A percentile compares a stretch with the other conserved stretches of the same genome.
phyloP scores from a whole-genome alignment of 345 rosid genomes.

The Bruguiera sexangula region DNA sequence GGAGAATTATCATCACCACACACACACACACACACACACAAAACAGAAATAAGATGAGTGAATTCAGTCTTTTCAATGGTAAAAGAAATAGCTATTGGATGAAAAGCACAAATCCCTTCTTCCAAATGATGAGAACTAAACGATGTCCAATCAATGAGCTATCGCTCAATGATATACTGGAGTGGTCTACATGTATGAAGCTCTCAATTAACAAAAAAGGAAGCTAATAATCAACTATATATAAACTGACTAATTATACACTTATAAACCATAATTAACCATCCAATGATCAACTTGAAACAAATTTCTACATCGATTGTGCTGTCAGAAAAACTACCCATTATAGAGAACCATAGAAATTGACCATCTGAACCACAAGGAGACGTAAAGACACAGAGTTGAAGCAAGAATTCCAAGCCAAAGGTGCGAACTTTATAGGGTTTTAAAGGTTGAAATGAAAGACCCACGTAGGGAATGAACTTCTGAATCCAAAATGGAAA shows the following conservation, averaged over 20 bases:
- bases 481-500: background rate
- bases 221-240: too few species aligned
- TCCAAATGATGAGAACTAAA: too few species aligned
- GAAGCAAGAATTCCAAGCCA: background rate
- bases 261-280: too few species aligned
- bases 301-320: background rate
- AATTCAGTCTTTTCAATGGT: background rate
- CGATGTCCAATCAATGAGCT: too few species aligned
- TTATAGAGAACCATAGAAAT: background rate
- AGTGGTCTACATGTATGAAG: too few species aligned
- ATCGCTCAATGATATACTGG: too few species aligned
- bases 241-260: too few species aligned
- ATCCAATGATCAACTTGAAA: background rate
- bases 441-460: background rate
- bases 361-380: background rate
- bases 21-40: background rate
- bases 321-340: conserved; percentile 8
- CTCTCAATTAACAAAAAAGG: too few species aligned
- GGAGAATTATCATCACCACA: background rate
- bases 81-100: too few species aligned
- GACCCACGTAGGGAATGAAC: background rate
- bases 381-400: background rate
- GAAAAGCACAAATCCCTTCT: too few species aligned
- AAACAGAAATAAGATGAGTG: background rate
- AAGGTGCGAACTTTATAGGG: background rate